A percentile compares a stretch with the other conserved stretches of the same genome.
These are phyloP conservation scores for Naganishia kalamii DNA, from an alignment of 768 basidiomycete species.

Conservation along the genomic window DNA sequence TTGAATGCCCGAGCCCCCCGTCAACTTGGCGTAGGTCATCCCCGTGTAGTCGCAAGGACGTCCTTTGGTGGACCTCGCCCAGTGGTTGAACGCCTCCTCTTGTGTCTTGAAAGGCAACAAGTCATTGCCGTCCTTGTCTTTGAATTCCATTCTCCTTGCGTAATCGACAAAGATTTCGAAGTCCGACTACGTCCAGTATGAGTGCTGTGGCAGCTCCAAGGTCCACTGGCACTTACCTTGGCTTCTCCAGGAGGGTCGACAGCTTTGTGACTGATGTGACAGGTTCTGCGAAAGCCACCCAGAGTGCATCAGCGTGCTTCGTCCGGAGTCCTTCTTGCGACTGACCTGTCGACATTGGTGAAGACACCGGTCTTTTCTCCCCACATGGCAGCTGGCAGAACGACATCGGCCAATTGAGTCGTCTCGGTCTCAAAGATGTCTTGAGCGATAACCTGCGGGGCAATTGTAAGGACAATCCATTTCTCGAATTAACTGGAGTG, in stretches of 20 bases:
- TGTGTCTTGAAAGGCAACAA: slow-evolving; percentile 25
- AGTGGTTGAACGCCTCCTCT: slow-evolving; percentile 28
- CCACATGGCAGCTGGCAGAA: slow-evolving; percentile 30
- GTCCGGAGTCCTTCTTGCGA: neutral
- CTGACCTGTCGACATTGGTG: slow-evolving; percentile 30
- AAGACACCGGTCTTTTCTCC: slow-evolving; percentile 25
- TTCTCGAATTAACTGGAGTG: neutral
- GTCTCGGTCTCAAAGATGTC: slow-evolving; percentile 34
- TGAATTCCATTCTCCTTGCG: slow-evolving; percentile 29
- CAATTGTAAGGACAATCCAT: neutral
- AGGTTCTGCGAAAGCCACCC: slow-evolving; percentile 11
- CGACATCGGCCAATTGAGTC: slow-evolving; percentile 31
- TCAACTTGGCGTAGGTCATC: slow-evolving; percentile 25
- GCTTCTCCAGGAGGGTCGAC: slow-evolving; percentile 31
- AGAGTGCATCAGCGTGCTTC: neutral
- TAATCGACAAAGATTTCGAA: slow-evolving; percentile 32
- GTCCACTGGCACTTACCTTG: neutral
- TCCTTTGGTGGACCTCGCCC: slow-evolving; percentile 25
- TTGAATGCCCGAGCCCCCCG: slow-evolving; percentile 29
- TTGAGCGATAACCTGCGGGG: slow-evolving; percentile 21
- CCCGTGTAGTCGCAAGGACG: slow-evolving; percentile 29
- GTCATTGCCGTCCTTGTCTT: slow-evolving; percentile 27
- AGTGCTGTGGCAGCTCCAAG: neutral
- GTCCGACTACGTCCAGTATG: slow-evolving; percentile 13
- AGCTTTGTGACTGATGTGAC: slow-evolving; percentile 29